Evolutionary conservation across 2,329 filamentous ascomycete species (phyloP).

Genomic region (Fusarium setosum): DNA sequence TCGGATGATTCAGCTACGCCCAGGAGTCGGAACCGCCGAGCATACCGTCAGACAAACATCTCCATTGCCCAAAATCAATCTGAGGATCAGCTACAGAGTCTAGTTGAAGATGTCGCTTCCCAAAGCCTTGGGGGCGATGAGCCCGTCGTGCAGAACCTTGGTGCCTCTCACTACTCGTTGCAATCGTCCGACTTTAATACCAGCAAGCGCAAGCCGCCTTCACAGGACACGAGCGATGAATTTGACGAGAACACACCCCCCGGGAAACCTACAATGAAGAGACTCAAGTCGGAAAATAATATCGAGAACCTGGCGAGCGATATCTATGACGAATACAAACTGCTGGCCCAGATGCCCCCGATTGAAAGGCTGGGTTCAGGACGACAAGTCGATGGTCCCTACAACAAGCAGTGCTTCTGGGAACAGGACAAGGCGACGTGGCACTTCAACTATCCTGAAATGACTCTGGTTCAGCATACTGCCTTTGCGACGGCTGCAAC

Average conservation of each 20-base stretch:
- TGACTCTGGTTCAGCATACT: conserved; percentile 69
- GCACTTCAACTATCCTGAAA: conserved; percentile 72
- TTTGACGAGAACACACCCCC: conserved; percentile 52
- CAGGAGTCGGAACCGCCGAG: conserved; percentile 40
- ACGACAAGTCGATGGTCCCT: conserved; percentile 68
- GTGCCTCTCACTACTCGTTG: conserved; percentile 38
- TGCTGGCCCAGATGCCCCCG: conserved; percentile 62
- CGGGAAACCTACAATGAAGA: conserved; percentile 64
- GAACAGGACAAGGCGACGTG: conserved; percentile 65
- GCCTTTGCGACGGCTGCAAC: conserved; percentile 65
- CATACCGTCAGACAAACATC: conserved; percentile 41
- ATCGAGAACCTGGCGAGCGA: conserved; percentile 50
- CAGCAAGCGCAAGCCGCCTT: conserved; percentile 67
- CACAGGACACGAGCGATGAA: conserved; percentile 63
- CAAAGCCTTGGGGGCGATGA: conserved; percentile 66
- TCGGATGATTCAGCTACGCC: conserved; percentile 54
- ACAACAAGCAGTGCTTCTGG: conserved; percentile 70
- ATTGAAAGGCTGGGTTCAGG: conserved; percentile 61
- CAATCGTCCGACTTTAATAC: conserved; percentile 54
- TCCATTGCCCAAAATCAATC: conserved; percentile 59
- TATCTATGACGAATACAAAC: conserved; percentile 55
- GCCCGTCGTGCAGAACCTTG: conserved; percentile 23
- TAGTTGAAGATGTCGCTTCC: conserved; percentile 64
- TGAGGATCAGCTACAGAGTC: conserved; percentile 61
- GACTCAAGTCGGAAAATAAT: conserved; percentile 63